Evolutionary conservation across 2,329 filamentous ascomycete species (phyloP).

Genomic region (Coniella vitis): DNA sequence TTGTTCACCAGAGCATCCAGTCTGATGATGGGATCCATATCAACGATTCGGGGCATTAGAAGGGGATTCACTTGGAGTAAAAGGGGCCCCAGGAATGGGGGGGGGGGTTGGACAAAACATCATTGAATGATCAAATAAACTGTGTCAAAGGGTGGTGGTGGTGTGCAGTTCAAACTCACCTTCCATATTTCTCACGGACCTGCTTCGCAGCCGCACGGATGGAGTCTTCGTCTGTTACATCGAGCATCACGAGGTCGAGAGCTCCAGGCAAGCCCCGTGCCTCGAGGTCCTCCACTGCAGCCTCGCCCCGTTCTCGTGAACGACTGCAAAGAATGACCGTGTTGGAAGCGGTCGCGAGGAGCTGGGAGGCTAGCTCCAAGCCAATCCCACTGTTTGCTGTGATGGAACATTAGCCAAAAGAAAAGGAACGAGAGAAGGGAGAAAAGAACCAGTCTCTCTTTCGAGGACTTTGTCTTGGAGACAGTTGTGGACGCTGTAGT

Average conservation of each 20-base stretch:
- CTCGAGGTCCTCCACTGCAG: not conserved
- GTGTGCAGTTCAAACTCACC: too few species aligned
- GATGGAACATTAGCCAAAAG: not conserved
- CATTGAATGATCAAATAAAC: too few species aligned
- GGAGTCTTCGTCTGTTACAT: not conserved
- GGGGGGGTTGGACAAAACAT: too few species aligned
- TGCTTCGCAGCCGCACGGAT: not conserved
- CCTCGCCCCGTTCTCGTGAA: slow-evolving; percentile 1
- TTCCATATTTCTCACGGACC: not conserved
- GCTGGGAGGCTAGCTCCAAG: slow-evolving; percentile 2
- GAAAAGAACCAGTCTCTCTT: too few species aligned
- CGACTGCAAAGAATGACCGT: not conserved
- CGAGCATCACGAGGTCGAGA: not conserved
- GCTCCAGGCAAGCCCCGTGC: not conserved
- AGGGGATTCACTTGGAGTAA: too few species aligned
- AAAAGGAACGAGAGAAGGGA: too few species aligned
- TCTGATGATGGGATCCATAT: not conserved
- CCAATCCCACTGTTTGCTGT: slow-evolving; percentile 3
- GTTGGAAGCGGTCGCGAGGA: not conserved
- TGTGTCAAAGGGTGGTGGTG: too few species aligned
- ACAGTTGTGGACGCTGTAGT: too few species aligned
- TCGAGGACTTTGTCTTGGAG: too few species aligned
- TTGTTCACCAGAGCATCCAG: slow-evolving; percentile 5
- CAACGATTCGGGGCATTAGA: not conserved
- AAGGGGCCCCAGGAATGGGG: too few species aligned